Base-by-base conservation (phyloP, 257 asterid genomes). In the Ocimum tenuiflorum region DNA sequence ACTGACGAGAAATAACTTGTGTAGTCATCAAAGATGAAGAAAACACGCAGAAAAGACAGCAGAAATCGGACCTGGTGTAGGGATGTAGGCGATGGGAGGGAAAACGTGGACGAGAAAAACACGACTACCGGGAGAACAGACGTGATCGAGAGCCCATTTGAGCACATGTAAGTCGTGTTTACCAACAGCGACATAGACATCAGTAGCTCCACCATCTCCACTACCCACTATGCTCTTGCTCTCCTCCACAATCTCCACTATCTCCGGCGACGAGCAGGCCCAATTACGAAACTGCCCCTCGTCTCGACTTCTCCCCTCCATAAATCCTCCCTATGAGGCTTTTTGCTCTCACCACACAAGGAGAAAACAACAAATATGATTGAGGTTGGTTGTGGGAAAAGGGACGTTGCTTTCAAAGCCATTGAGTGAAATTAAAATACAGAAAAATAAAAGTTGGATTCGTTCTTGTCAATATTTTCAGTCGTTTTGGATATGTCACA, bases 11-110 rank as follows among this genome's bases (percentile, higher is more conserved):
- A 58, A 60, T 0, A 68, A n/a, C 53, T 8, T 17, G 4, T 8
- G 48, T 23, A 2, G 20, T 13, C 13, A 63, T 63, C 41, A 69
- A 43, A 52, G 19, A 53, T 0, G 12, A 31, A 54, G 13, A 27
- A 8, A 12, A 68, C 7, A 11, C 3, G 5, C 57, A 62, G 29
- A 1, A 33, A 19, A 17, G n/a, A n/a, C n/a, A n/a, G n/a, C n/a
- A n/a, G n/a, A n/a, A n/a, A n/a, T n/a, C 59, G 67, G 67, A 87
- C 97, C 94, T 71, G 97, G 91, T 11, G 94, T 83, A 1, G 82
- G 61, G 61, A 89, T 75, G 72, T 85, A 83, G 33, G 86, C 27
- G 53, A 89, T 62, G 20, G 89, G 82, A 36, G 89, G 79, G 39
- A 85, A 83, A 18, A 85, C 83, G 66, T 87, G 95, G 58, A 87